Evolutionary conservation across 805 yeast genomes (phyloP).

Genomic region (Kodamaea fukazawae): DNA sequence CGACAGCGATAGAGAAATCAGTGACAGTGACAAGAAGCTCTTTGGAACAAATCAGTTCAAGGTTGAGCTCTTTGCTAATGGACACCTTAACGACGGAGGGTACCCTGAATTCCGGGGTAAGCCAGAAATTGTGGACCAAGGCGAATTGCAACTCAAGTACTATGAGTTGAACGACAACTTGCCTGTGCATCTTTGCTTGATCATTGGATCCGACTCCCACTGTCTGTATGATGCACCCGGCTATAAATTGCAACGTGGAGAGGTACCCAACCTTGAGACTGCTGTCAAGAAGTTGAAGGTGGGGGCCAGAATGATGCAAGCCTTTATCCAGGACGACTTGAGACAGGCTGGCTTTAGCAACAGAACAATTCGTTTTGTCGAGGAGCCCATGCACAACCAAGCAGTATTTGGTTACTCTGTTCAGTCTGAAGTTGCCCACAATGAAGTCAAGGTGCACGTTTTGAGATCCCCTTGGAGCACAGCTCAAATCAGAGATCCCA

Average conservation of each 20-base stretch:
- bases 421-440: constrained; percentile 53
- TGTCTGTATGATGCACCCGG: constrained; percentile 67
- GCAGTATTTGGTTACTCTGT: constrained; percentile 33
- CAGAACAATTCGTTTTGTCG: constrained; percentile 72
- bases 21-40: no score
- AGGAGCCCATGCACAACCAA: constrained; percentile 39
- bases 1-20: constrained; percentile 32
- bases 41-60: constrained; percentile 27
- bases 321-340: constrained; percentile 91
- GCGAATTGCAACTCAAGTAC: constrained; percentile 22
- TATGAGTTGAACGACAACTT: constrained; percentile 60
- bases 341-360: constrained; percentile 71
- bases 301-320: constrained; percentile 86
- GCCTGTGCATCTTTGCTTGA: constrained; percentile 76
- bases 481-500: constrained; percentile 69
- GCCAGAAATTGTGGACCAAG: constrained; percentile 23
- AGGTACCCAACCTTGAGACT: constrained; percentile 63
- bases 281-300: constrained; percentile 74
- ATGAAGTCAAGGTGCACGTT: constrained; percentile 75
- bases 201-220: constrained; percentile 75
- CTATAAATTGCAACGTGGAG: constrained; percentile 44
- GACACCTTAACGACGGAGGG: constrained; percentile 27
- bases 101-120: constrained; percentile 17
- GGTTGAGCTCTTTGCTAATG: constrained; percentile 48
- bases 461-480: constrained; percentile 64